Base-by-base conservation (phyloP, 805 yeast species). In the fission yeast (Schizosaccharomyces pombe) region DNA sequence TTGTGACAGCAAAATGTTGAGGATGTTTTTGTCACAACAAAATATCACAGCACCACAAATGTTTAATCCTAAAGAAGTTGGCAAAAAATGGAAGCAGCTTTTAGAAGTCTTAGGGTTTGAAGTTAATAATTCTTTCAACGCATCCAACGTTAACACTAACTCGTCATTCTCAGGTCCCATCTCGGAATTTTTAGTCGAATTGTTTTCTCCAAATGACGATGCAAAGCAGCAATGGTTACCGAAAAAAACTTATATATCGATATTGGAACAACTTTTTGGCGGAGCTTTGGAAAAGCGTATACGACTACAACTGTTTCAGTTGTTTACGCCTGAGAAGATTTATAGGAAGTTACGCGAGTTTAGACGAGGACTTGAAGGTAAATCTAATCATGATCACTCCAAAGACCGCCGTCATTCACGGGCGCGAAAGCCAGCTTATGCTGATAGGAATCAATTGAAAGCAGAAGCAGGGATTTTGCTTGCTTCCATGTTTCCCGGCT, bases 1-100 rank as follows among this genome's bases (percentile, higher is more conserved):
- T 1, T 86, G 95, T 62, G 74, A 77, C 29, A 80, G 82, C 62
- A 72, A 75, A 54, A 77, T 77, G 4, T 82, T 87, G 62, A 69
- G 95, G 55, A 72, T 77, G 47, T 87, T 89, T 63, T 66, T 87
- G 51, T 84, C 95, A 0, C 53, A 49, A 14, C 34, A 49, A 29
- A 43, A 43, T 24, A 16, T 43, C 26, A 43, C 49, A 4, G 49
- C 30, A 9, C 49, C 49, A 9, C 28, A 43, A 26, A 19, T 43
- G 49, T 26, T 22, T n/a, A 26, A 43, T 43, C 28, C 49, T 5
- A 43, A 43, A 29, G 26, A 16, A 4, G 30, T 43, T 4, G 30
- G 30, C 1, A 24, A 22, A 43, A 9, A 29, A 26, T 43, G 49
- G 49, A 43, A 43, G 14, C 30, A 16, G 14, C 14, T 24, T 6